Evolutionary conservation across 2,329 filamentous ascomycete genomes (phyloP).

Genomic region (Nemania bipapillata): DNA sequence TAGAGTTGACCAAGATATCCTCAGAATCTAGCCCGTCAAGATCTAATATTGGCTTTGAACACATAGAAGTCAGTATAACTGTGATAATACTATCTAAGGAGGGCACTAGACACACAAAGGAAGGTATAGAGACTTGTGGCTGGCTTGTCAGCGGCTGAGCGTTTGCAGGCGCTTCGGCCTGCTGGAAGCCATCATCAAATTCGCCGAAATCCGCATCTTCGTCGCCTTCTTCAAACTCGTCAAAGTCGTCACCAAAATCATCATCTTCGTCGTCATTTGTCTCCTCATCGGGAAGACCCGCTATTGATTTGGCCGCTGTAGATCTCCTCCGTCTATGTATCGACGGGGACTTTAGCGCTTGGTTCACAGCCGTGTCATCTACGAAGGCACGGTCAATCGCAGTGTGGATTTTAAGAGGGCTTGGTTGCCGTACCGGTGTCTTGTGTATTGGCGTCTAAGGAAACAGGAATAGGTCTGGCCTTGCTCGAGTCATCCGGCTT

Average conservation of each 20-base stretch:
- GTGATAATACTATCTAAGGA: slow-evolving; percentile 48
- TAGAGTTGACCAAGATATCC: slow-evolving; percentile 69
- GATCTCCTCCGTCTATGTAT: slow-evolving; percentile 48
- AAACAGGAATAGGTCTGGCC: slow-evolving; percentile 45
- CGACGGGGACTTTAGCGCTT: slow-evolving; percentile 46
- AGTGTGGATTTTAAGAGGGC: slow-evolving; percentile 51
- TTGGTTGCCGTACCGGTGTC: slow-evolving; percentile 54
- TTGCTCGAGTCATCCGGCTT: slow-evolving; percentile 55
- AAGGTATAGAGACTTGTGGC: slow-evolving; percentile 53
- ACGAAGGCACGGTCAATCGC: slow-evolving; percentile 54
- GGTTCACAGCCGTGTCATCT: slow-evolving; percentile 49
- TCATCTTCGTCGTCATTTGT: slow-evolving; percentile 54
- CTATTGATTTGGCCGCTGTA: slow-evolving; percentile 46
- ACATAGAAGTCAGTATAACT: slow-evolving; percentile 46
- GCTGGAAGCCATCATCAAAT: slow-evolving; percentile 78
- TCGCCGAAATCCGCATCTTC: slow-evolving; percentile 70
- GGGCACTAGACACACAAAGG: slow-evolving; percentile 59
- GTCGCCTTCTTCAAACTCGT: slow-evolving; percentile 71
- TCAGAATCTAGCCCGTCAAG: slow-evolving; percentile 70
- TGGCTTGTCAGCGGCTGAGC: slow-evolving; percentile 50
- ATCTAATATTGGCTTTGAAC: slow-evolving; percentile 71
- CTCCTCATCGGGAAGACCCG: slow-evolving; percentile 46
- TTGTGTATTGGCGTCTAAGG: slow-evolving; percentile 48
- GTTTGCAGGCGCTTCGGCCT: slow-evolving; percentile 57
- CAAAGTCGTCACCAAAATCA: slow-evolving; percentile 69